phyloP scores from a whole-genome alignment of 1,284 basidiomycete species.

The Melampsora larici-populina region DNA sequence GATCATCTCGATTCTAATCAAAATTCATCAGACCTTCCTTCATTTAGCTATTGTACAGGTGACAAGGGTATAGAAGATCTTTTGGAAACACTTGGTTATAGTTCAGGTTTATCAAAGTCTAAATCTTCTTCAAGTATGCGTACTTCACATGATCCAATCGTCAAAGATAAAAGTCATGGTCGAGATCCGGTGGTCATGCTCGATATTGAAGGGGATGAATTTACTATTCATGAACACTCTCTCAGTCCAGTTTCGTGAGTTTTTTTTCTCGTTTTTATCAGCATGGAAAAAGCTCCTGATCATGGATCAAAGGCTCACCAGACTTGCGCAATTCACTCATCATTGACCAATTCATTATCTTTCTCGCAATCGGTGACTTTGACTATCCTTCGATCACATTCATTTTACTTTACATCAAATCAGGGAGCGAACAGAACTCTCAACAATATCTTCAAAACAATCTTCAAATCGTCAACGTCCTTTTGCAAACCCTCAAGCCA shows the following conservation, averaged over 20 bases:
- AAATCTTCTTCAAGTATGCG: neutral
- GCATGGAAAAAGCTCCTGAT: neutral
- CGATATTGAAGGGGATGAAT: slow-evolving; percentile 34
- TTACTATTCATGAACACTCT: slow-evolving; percentile 42
- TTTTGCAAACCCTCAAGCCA: slow-evolving; percentile 12
- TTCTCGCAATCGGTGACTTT: neutral
- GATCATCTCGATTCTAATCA: neutral
- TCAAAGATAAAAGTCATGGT: neutral
- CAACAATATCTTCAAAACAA: slow-evolving; percentile 29
- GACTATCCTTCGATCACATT: neutral
- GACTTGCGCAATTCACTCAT: neutral
- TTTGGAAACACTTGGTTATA: slow-evolving; percentile 30
- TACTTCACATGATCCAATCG: neutral
- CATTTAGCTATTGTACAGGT: slow-evolving; percentile 24
- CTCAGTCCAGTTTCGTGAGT: slow-evolving; percentile 43
- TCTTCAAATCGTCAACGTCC: neutral
- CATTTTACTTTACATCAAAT: neutral
- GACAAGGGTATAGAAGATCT: slow-evolving; percentile 42
- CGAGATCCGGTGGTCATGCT: slow-evolving; percentile 18
- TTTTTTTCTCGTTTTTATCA: neutral
- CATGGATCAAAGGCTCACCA: neutral
- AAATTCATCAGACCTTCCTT: slow-evolving; percentile 9
- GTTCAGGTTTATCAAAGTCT: neutral
- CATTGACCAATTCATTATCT: neutral
- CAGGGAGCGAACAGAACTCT: slow-evolving; percentile 42